A percentile compares a stretch with the other conserved stretches of the same genome.
phyloP scores from a whole-genome alignment of 768 basidiomycete species.

The Dioszegia aurantiaca region DNA sequence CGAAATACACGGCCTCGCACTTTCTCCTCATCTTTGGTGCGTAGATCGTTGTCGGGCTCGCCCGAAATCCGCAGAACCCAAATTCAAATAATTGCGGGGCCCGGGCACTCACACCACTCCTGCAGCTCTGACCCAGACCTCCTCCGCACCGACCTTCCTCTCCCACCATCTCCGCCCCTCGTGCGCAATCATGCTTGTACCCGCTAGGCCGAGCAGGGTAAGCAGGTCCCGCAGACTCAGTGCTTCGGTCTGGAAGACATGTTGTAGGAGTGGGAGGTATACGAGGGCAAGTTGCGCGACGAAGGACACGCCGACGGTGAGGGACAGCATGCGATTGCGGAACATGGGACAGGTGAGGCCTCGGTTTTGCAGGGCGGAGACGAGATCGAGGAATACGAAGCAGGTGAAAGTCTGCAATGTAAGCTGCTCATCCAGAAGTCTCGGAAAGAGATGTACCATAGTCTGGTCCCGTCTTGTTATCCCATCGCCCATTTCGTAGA shows the following conservation, averaged over 20 bases:
- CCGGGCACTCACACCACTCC: conserved; percentile 10
- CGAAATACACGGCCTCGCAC: no score
- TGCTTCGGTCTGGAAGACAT: conserved; percentile 88
- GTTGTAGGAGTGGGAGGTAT: conserved; percentile 86
- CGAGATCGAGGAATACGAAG: conserved; percentile 95
- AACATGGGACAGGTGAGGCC: conserved; percentile 78
- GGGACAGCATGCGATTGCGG: conserved; percentile 77
- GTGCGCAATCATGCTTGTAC: conserved; percentile 66
- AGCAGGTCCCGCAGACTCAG: conserved; percentile 66
- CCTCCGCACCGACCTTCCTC: conserved; percentile 55
- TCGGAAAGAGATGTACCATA: conserved; percentile 64
- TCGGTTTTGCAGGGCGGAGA: conserved; percentile 90
- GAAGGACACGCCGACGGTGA: conserved; percentile 82
- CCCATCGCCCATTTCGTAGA: conserved; percentile 76
- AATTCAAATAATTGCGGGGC: no score
- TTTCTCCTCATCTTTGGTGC: no score
- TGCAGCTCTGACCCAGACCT: conserved; percentile 23
- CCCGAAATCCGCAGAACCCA: no score
- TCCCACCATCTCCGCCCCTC: conserved; percentile 78
- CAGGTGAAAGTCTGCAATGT: conserved; percentile 81
- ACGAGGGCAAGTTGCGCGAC: conserved; percentile 78
- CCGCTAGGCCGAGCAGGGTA: conserved; percentile 68
- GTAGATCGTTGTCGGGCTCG: no score
- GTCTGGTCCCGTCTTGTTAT: conserved; percentile 89
- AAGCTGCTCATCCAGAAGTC: conserved; percentile 3